phyloP scores from a whole-genome alignment of 768 basidiomycete species.

The Suillus bovinus region DNA sequence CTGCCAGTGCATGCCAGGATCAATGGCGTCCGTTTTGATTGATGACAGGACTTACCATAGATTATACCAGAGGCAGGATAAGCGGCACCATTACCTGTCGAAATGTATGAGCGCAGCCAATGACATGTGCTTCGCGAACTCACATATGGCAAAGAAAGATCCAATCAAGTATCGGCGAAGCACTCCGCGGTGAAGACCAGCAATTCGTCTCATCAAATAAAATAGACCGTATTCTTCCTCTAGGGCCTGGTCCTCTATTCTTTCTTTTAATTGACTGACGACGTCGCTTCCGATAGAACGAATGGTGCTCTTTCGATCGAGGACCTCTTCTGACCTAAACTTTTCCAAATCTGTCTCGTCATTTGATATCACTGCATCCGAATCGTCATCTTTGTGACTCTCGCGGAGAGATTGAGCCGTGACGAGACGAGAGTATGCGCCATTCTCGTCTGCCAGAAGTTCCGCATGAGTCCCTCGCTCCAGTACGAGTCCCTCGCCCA shows the following conservation, averaged over 20 bases:
- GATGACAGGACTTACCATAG: constrained; percentile 26
- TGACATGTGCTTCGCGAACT: constrained; percentile 5
- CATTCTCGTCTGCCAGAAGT: constrained; percentile 35
- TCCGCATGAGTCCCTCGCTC: constrained; percentile 45
- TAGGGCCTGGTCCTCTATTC: neutral
- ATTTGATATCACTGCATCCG: constrained; percentile 13
- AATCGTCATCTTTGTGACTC: constrained; percentile 15
- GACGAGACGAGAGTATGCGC: constrained; percentile 44
- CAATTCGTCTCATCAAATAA: constrained; percentile 41
- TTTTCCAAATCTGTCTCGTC: constrained; percentile 21
- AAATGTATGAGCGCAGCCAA: neutral
- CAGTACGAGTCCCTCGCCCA: constrained; percentile 44
- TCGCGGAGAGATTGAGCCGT: constrained; percentile 42
- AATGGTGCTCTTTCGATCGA: constrained; percentile 27
- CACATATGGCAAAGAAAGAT: constrained; percentile 32
- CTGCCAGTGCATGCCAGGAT: neutral
- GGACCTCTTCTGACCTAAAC: constrained; percentile 31
- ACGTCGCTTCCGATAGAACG: constrained; percentile 16
- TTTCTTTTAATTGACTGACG: constrained; percentile 5
- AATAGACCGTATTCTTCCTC: constrained; percentile 25
- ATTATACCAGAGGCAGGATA: constrained; percentile 36
- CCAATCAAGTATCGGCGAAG: constrained; percentile 41
- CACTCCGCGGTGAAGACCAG: constrained; percentile 37
- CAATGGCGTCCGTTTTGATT: neutral
- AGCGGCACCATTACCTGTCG: constrained; percentile 23